Evolutionary conservation across 768 basidiomycete species (phyloP).

Genomic region (Fibroporia radiculosa): DNA sequence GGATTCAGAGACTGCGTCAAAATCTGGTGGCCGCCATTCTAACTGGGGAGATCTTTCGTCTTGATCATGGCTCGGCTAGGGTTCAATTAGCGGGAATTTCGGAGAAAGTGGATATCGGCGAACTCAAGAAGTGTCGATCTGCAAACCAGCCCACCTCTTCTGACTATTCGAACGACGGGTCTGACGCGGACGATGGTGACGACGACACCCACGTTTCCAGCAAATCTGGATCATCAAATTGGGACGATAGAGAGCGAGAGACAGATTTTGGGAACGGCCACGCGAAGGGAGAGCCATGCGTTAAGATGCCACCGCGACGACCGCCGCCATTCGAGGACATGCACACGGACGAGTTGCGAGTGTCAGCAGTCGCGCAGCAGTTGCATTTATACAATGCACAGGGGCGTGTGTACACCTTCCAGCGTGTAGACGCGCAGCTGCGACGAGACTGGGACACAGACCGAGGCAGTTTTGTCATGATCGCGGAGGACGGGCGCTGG

Average conservation of each 20-base stretch:
- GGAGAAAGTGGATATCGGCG: conserved; percentile 11
- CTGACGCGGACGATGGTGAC: neutral
- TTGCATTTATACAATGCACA: conserved; percentile 30
- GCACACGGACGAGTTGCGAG: conserved; percentile 26
- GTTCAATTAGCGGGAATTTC: conserved; percentile 23
- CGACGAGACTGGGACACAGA: conserved; percentile 30
- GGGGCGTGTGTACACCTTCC: conserved; percentile 34
- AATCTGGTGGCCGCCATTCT: conserved; percentile 32
- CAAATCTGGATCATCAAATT: conserved; percentile 1
- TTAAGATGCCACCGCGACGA: no score
- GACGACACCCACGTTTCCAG: neutral
- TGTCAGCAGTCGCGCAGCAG: conserved; percentile 22
- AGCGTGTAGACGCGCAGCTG: conserved; percentile 29
- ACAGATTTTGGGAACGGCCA: neutral
- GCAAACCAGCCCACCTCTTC: neutral
- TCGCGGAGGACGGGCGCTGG: conserved; percentile 32
- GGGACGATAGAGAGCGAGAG: conserved; percentile 2
- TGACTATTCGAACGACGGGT: neutral
- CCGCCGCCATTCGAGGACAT: conserved; percentile 3
- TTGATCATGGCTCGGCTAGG: conserved; percentile 30
- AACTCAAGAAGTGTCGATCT: conserved; percentile 3
- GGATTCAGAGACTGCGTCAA: conserved; percentile 28
- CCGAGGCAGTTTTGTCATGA: conserved; percentile 32
- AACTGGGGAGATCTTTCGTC: conserved; percentile 31
- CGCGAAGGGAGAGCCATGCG: no score